A percentile compares a stretch with the other conserved stretches of the same genome.
phyloP scores from a whole-genome alignment of 1,284 basidiomycete genomes.

The Kwoniella shivajii region DNA sequence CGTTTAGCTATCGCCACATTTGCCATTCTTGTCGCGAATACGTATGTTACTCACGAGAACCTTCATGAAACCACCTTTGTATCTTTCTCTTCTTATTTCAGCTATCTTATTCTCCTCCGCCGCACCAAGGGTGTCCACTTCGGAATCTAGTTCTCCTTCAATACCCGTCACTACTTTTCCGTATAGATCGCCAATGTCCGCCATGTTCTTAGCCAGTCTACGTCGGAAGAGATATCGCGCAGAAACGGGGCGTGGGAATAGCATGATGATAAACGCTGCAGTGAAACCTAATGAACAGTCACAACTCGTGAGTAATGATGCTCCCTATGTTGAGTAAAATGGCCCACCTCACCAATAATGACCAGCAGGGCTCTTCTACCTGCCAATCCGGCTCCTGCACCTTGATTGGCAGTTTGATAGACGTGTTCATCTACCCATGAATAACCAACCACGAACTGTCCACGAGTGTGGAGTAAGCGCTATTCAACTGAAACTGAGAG shows the following conservation, averaged over 20 bases:
- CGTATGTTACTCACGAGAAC: conserved; percentile 31
- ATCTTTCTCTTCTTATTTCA: conserved; percentile 22
- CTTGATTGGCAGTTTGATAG: conserved; percentile 57
- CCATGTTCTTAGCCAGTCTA: conserved; percentile 43
- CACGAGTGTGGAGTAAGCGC: neutral
- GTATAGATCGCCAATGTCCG: conserved; percentile 45
- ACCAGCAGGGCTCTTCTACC: conserved; percentile 59
- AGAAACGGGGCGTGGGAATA: conserved; percentile 48
- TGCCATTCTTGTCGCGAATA: neutral
- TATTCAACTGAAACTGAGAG: neutral
- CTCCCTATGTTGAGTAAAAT: too few species aligned
- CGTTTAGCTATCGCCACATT: neutral
- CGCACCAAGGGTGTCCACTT: conserved; percentile 3
- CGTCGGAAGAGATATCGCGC: conserved; percentile 45
- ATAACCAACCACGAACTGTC: conserved; percentile 60
- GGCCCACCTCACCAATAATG: conserved; percentile 50
- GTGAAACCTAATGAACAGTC: conserved; percentile 47
- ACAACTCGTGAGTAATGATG: too few species aligned
- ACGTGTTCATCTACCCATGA: conserved; percentile 66
- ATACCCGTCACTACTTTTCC: conserved; percentile 43
- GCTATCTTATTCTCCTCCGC: conserved; percentile 20
- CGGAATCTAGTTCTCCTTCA: conserved; percentile 35
- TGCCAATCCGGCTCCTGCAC: conserved; percentile 61
- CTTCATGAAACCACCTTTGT: conserved; percentile 34
- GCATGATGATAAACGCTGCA: conserved; percentile 46